These are phyloP conservation scores for Camellia japonica DNA, from an alignment of 148 eudicot genomes.

Conservation along the genomic window DNA sequence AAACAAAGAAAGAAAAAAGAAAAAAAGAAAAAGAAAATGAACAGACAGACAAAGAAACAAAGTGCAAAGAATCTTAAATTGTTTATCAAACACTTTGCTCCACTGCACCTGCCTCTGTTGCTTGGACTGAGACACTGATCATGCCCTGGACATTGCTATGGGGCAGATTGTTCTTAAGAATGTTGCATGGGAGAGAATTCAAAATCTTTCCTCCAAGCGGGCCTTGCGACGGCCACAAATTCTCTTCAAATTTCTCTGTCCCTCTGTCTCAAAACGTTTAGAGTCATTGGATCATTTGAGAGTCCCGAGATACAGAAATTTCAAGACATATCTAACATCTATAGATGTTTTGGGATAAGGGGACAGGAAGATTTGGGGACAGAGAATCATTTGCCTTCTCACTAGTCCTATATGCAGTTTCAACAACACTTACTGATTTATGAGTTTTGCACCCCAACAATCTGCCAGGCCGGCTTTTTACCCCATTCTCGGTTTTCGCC, in stretches of 20 bases:
- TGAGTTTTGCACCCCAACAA: constrained; percentile 54
- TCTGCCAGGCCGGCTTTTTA: constrained; percentile 24
- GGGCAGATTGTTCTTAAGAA: background rate
- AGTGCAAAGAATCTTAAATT: background rate
- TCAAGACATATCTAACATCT: no score
- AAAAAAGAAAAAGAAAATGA: background rate
- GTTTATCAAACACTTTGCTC: background rate
- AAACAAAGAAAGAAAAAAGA: background rate
- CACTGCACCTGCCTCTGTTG: background rate
- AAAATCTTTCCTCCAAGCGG: background rate
- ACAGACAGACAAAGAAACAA: background rate
- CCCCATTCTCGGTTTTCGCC: constrained; percentile 8
- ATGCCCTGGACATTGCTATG: background rate
- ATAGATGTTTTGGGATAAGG: no score
- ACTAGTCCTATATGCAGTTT: constrained; percentile 19
- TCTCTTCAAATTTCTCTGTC: no score
- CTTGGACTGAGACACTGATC: no score
- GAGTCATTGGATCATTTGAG: no score
- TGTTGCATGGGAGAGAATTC: background rate
- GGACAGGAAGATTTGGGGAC: no score
- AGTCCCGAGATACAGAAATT: no score
- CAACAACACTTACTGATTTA: constrained; percentile 54
- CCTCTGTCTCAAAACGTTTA: no score
- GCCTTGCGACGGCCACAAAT: background rate
- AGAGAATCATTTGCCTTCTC: constrained; percentile 10